Evolutionary conservation across 805 yeast species (phyloP).

Genomic region (Ogataea populi-albae): DNA sequence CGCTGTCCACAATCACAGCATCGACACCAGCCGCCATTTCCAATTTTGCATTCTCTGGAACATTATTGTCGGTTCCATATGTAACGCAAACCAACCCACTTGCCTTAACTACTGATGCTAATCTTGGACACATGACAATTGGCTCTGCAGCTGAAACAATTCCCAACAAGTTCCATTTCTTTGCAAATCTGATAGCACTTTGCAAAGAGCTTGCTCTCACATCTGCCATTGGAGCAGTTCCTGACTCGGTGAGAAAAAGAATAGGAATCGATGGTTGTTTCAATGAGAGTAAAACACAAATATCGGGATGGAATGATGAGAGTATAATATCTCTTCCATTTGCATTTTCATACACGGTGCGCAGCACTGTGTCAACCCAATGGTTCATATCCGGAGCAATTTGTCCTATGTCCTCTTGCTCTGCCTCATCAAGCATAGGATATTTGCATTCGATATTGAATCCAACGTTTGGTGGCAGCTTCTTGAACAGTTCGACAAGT

Average conservation of each 20-base stretch:
- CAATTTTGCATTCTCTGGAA: constrained; percentile 75
- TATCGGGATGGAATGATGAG: constrained; percentile 93
- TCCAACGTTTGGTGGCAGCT: constrained; percentile 80
- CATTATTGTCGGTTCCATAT: constrained; percentile 81
- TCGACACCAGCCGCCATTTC: constrained; percentile 95
- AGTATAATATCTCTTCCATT: constrained; percentile 83
- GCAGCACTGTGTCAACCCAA: constrained; percentile 84
- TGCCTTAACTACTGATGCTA: constrained; percentile 86
- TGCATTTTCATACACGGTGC: constrained; percentile 73
- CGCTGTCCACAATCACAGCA: constrained; percentile 97
- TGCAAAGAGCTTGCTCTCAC: constrained; percentile 83
- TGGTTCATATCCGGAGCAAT: constrained; percentile 77
- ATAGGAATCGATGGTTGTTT: constrained; percentile 95
- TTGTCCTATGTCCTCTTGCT: constrained; percentile 83
- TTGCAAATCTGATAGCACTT: constrained; percentile 86
- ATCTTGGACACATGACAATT: constrained; percentile 82
- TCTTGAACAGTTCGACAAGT: constrained; percentile 74
- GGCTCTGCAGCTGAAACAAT: constrained; percentile 88
- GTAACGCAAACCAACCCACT: constrained; percentile 92
- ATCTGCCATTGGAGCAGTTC: constrained; percentile 85
- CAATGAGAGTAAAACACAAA: constrained; percentile 77
- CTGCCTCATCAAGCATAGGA: constrained; percentile 93
- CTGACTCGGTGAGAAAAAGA: constrained; percentile 84
- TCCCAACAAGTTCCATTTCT: constrained; percentile 87
- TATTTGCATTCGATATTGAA: constrained; percentile 93